Evolutionary conservation across 1,284 basidiomycete genomes (phyloP).

Genomic region (Butyriboletus appendiculatus): DNA sequence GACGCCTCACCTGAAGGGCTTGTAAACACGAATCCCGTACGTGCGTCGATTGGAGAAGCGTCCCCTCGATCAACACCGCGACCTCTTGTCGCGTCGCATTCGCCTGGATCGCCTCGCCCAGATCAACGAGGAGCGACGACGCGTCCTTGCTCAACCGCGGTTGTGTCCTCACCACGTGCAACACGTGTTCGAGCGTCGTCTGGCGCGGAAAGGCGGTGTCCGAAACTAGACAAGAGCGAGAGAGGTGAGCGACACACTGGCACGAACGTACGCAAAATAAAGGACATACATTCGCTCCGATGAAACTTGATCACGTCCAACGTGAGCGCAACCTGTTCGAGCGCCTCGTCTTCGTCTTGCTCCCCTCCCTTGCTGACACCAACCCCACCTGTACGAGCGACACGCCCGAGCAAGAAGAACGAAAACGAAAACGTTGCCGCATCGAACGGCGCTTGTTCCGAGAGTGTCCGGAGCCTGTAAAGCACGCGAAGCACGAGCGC

Average conservation of each 20-base stretch:
- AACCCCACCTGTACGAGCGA: slow-evolving; percentile 74
- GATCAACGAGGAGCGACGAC: slow-evolving; percentile 78
- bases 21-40: slow-evolving; percentile 92
- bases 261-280: too few species aligned
- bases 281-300: slow-evolving; percentile 72
- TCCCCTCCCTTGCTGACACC: slow-evolving; percentile 26
- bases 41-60: slow-evolving; percentile 86
- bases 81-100: slow-evolving; percentile 69
- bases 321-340: slow-evolving; percentile 88
- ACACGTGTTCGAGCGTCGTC: slow-evolving; percentile 69
- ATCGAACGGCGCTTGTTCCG: slow-evolving; percentile 85
- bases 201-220: slow-evolving; percentile 73
- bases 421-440: slow-evolving; percentile 83
- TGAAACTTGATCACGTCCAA: slow-evolving; percentile 90
- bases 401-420: slow-evolving; percentile 74
- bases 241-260: not conserved
- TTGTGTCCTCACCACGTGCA: slow-evolving; percentile 77
- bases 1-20: slow-evolving; percentile 70
- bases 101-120: slow-evolving; percentile 81
- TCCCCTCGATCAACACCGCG: slow-evolving; percentile 68
- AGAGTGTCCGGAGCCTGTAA: slow-evolving; percentile 82
- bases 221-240: slow-evolving; percentile 47
- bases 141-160: slow-evolving; percentile 87
- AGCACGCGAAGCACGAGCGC: slow-evolving; percentile 85
- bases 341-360: slow-evolving; percentile 67